Base-by-base conservation (phyloP, 441 rosid species). In the Syzygium malaccense region DNA sequence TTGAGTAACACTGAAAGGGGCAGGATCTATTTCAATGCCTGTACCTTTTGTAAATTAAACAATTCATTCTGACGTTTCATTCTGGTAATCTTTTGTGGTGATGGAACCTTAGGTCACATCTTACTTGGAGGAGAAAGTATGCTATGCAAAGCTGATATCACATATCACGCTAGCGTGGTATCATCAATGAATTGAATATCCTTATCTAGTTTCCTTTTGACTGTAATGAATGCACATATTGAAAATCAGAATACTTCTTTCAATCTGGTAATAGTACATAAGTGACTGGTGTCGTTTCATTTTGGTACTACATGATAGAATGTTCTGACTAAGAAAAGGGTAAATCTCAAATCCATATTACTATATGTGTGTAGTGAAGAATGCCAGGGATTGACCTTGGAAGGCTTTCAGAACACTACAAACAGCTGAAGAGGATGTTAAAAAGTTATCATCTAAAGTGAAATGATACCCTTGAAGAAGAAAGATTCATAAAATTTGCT, bases 281-380 rank as follows among this genome's bases (percentile, higher is more conserved):
- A n/a, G 3, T 0, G 20, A 64, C 0, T 7, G 19, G 4, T 4
- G 71, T 4, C 37, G 37, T 30, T 0, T 0, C 71, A n/a, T 15
- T 64, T 64, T 5, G 4, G 37, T 32, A 30, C 37, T 30, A 0
- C 71, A 30, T 32, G 20, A 15, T 32, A 64, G 33, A 64, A 66
- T 66, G 75, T 66, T 64, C 75, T 30, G 41, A 18, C 23, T 66
- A 60, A 60, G 66, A 26, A 58, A 58, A 18, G 71, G 23, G 78
- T 17, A 58, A 66, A 32, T 66, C 78, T 66, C 45, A 20, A 17
- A 2, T 64, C 37, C 78, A 32, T 32, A 17, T 18, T 41, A 66
- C 37, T 55, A 19, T 55, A 55, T 8, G 25, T 32, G 45, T 32
- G 45, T 32, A 4, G 45, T 66, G 78, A 33, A 66, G 64, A 66